Percentiles rank a stretch among this genome's conserved stretches.
Evolutionary conservation across 331 rosid species (phyloP).

Genomic region (Quercus lobata): DNA sequence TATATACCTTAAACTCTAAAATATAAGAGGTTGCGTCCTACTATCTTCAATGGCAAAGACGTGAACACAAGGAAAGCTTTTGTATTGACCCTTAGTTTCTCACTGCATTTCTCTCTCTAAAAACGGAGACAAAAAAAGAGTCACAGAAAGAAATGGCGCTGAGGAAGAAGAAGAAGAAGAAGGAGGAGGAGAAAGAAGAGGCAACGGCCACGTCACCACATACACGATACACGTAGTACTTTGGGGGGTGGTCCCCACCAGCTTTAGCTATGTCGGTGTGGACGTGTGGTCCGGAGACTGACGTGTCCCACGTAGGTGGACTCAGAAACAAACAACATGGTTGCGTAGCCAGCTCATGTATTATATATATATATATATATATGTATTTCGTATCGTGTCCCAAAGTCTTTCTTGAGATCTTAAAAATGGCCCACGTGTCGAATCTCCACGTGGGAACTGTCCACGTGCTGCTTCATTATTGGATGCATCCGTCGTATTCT

Average conservation of each 20-base stretch:
- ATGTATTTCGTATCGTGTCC: background rate
- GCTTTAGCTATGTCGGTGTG: too few species aligned
- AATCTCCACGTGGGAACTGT: slow-evolving; percentile 20
- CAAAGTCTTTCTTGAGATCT: slow-evolving; percentile 12
- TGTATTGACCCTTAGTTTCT: background rate
- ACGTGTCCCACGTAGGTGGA: too few species aligned
- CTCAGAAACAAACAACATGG: too few species aligned
- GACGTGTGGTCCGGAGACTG: too few species aligned
- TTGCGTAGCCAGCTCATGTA: too few species aligned
- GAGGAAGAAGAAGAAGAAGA: background rate
- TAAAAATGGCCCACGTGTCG: slow-evolving; percentile 26
- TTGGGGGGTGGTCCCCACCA: too few species aligned
- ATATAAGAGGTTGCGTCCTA: too few species aligned
- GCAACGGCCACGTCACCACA: slow-evolving; percentile 66
- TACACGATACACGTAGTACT: slow-evolving; percentile 44
- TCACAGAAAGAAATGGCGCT: slow-evolving; percentile 1
- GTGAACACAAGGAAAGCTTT: background rate
- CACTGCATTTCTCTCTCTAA: slow-evolving; percentile 20
- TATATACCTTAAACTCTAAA: slow-evolving; percentile 29
- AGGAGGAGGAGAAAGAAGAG: slow-evolving; percentile 28
- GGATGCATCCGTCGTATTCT: background rate
- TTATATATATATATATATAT: too few species aligned
- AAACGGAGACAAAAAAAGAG: slow-evolving; percentile 17
- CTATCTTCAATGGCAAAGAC: slow-evolving; percentile 21
- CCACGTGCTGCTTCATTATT: slow-evolving; percentile 6